Percentiles rank a stretch among this genome's conserved stretches.
Conservation (phyloP, 2,329 filamentous ascomycete species). For the Xylaria sp. region DNA sequence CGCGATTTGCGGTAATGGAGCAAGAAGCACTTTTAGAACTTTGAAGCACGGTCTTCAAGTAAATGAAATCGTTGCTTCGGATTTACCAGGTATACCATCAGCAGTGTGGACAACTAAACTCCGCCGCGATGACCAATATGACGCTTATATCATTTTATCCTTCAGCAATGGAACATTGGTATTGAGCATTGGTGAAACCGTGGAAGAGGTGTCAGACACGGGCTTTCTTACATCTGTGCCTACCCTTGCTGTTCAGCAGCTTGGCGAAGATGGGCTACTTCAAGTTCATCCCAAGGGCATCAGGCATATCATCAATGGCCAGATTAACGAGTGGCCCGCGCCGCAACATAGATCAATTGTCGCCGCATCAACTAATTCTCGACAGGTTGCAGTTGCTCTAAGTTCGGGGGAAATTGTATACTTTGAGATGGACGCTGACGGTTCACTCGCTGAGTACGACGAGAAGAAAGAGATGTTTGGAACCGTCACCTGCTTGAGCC, state of each 20-base stretch:
- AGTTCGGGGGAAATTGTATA: constrained; percentile 98
- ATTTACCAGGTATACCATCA: constrained; percentile 86
- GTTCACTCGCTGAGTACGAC: constrained; percentile 90
- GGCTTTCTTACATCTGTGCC: constrained; percentile 90
- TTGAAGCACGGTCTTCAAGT: constrained; percentile 94
- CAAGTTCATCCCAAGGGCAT: constrained; percentile 98
- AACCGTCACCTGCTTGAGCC: constrained; percentile 92
- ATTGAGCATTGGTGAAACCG: constrained; percentile 94
- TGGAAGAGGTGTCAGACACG: constrained; percentile 94
- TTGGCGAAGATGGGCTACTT: constrained; percentile 91
- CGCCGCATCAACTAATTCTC: constrained; percentile 90
- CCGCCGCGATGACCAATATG: constrained; percentile 81
- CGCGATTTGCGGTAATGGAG: constrained; percentile 87
- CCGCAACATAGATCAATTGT: constrained; percentile 96
- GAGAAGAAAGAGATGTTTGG: constrained; percentile 96
- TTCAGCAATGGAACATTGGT: constrained; percentile 92
- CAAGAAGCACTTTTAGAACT: constrained; percentile 88
- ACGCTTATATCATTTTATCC: constrained; percentile 95
- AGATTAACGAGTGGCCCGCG: constrained; percentile 91
- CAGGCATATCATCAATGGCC: constrained; percentile 81
- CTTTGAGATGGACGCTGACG: constrained; percentile 96
- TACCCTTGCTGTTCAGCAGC: constrained; percentile 91
- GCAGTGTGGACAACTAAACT: constrained; percentile 97
- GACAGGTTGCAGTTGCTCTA: constrained; percentile 91
- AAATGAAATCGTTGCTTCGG: constrained; percentile 94